Conservation (phyloP, 2,329 filamentous ascomycete genomes). For the Penicillium sp. region DNA sequence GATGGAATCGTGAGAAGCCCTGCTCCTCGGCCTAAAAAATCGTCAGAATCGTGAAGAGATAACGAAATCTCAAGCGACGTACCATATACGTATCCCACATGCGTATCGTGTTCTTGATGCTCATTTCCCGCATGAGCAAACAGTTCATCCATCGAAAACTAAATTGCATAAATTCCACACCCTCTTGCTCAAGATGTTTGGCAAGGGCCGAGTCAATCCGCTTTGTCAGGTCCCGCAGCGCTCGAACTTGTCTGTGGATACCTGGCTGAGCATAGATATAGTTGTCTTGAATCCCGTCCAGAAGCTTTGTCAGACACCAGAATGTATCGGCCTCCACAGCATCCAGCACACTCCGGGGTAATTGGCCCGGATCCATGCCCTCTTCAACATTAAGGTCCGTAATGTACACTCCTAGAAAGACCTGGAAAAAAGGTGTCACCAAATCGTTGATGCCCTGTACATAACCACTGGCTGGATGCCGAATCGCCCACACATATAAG, state of each 20-base stretch:
- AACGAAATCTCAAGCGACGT: slow-evolving; percentile 22
- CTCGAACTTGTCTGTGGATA: slow-evolving; percentile 89
- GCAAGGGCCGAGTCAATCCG: slow-evolving; percentile 82
- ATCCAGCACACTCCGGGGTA: slow-evolving; percentile 86
- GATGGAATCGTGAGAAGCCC: slow-evolving; percentile 96
- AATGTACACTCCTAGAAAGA: slow-evolving; percentile 92
- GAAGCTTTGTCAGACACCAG: slow-evolving; percentile 94
- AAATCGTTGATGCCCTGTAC: slow-evolving; percentile 99
- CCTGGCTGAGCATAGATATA: slow-evolving; percentile 98
- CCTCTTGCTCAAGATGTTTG: slow-evolving; percentile 84
- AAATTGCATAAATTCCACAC: slow-evolving; percentile 98
- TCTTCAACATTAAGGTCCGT: slow-evolving; percentile 89
- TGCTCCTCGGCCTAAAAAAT: slow-evolving; percentile 82
- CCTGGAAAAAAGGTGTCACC: slow-evolving; percentile 97
- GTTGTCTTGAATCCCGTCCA: slow-evolving; percentile 99
- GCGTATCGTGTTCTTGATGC: slow-evolving; percentile 90
- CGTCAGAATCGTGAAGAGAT: slow-evolving; percentile 14
- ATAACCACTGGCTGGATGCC: slow-evolving; percentile 95
- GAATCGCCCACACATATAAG: slow-evolving; percentile 94
- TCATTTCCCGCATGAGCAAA: slow-evolving; percentile 94
- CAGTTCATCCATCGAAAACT: slow-evolving; percentile 99
- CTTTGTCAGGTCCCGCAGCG: slow-evolving; percentile 83
- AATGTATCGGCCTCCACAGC: slow-evolving; percentile 97
- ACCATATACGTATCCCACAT: slow-evolving; percentile 99
- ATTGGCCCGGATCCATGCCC: slow-evolving; percentile 94